Base-by-base conservation (phyloP, 2,329 filamentous ascomycete genomes). In the Bertia moriformis region DNA sequence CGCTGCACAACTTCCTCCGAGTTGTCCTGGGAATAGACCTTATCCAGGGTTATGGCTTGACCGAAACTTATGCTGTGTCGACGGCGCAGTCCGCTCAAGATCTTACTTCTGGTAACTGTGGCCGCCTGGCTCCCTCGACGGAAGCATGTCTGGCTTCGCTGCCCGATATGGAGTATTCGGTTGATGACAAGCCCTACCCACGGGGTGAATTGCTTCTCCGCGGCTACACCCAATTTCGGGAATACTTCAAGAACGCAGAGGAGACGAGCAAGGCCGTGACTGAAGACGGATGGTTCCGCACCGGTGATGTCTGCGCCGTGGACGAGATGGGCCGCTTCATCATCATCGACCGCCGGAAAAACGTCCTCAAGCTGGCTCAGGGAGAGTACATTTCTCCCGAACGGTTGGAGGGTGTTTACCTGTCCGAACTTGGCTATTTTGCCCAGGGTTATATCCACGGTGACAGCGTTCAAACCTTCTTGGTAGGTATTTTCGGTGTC, bases 301-400 rank as follows among this genome's bases (percentile, higher is more conserved):
- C 64, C 0, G 63, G 64, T 1, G 63, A 67, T 40, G 57, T 66
- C 1, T 63, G 60, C 36, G 54, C 46, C 2, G 51, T 61, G 20
- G 55, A 58, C 40, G 38, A 41, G 0, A 33, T 54, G 1, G 56
- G 57, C 2, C 45, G 49, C 3, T 41, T 62, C 4, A 54, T 47
- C 27, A 53, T 63, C 12, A 52, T 61, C 5, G 60, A 58, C 2
- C 46, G 60, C 1, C 58, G 57, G 2, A 63, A 63, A 39, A 58
- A 62, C 19, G 40, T 63, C 14, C 60, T 63, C 44, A 62, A 62
- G 44, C 75, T 98, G 41, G 80, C 89, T 0, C 91, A 98, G 61
- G 91, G 91, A 57, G 91, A 98, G 64, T 98, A 98, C 62, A 86
- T 98, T 51, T 94, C 88, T 1, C 91, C 91, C 13, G 91, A 98